Evolutionary conservation across 208 protist species (phyloP).

Genomic region (Borovskyia barvae): DNA sequence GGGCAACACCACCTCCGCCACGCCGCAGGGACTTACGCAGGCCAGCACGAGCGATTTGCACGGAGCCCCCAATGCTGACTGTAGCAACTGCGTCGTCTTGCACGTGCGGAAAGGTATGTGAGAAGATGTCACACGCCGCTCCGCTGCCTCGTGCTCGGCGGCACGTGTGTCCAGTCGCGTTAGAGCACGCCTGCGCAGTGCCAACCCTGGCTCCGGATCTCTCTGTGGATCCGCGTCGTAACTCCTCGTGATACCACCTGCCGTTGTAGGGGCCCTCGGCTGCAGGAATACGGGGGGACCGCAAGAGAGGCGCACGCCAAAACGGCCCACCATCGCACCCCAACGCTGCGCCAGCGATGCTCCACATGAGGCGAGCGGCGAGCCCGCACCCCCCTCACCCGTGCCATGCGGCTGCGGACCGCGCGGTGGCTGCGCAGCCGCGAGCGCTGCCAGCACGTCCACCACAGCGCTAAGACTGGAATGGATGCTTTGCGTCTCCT

Average conservation of each 20-base stretch:
- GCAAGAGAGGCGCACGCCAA: constrained; percentile 19
- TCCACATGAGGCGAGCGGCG: too few species aligned
- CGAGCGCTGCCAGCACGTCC: constrained; percentile 30
- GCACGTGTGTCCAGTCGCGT: constrained; percentile 17
- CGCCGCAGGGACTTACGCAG: constrained; percentile 63
- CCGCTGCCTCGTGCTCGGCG: constrained; percentile 10
- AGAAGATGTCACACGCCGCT: constrained; percentile 13
- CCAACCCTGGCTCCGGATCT: constrained; percentile 2
- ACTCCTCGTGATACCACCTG: neutral
- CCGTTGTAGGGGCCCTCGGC: constrained; percentile 14
- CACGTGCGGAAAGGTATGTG: constrained; percentile 70
- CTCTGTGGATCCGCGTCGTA: neutral
- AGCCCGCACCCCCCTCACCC: too few species aligned
- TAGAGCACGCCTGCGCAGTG: constrained; percentile 24
- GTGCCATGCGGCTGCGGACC: too few species aligned
- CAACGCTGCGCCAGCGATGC: constrained; percentile 33
- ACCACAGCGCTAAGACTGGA: constrained; percentile 30
- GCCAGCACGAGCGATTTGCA: constrained; percentile 66
- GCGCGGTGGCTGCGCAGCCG: constrained; percentile 11
- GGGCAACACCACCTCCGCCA: constrained; percentile 33
- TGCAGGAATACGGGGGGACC: constrained; percentile 24
- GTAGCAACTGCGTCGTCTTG: constrained; percentile 77
- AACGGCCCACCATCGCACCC: constrained; percentile 16
- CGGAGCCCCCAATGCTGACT: constrained; percentile 56
- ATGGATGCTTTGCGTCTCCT: constrained; percentile 61